Evolutionary conservation across 2,329 filamentous ascomycete genomes (phyloP), one percentile per base, ranked within the genome.

Genomic region (Fusarium penzigii): DNA sequence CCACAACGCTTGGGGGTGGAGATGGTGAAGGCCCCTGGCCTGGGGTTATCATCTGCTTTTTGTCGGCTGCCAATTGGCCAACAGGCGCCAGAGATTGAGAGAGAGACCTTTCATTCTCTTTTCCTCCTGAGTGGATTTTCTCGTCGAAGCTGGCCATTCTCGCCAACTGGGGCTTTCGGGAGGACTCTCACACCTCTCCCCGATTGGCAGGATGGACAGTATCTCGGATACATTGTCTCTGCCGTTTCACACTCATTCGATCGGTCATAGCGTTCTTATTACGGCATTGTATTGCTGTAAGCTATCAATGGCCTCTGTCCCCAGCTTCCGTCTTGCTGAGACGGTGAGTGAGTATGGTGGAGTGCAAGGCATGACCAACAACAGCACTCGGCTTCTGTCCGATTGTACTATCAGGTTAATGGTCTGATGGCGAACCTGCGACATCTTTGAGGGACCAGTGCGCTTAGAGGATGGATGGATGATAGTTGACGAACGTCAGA

Each of bases 121-220:
- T 25, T 25, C 7, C 20, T 25, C 20, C 20, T 25, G 20, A 25
- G 20, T 25, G 20, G 20, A 25, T 25, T 25, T 25, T 25, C 20
- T 5, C 7, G 20, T 25, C 20, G 20, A 25, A 25, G 20, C 20
- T 25, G 20, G 20, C 20, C 20, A 25, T 25, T 25, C 7, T 25
- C 20, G 20, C 20, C 7, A 25, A 25, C 20, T 52, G 46, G 43
- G 45, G 44, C 36, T 14, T 29, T n/a, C 29, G 20, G 40, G 47
- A 42, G 29, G 13, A 39, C 47, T 55, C 25, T 44, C 39, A n/a
- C 36, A 17, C n/a, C 29, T 44, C 29, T 44, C 43, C 32, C 55
- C 34, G 48, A 45, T 39, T 59, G 50, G 12, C 36, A 39, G 48
- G 42, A 43, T 45, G 45, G 50, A 25, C 53, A 57, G 52, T 51